These are phyloP conservation scores for Craterostigma plantagineum DNA, from an alignment of 257 asterid species.

Conservation along the genomic window DNA sequence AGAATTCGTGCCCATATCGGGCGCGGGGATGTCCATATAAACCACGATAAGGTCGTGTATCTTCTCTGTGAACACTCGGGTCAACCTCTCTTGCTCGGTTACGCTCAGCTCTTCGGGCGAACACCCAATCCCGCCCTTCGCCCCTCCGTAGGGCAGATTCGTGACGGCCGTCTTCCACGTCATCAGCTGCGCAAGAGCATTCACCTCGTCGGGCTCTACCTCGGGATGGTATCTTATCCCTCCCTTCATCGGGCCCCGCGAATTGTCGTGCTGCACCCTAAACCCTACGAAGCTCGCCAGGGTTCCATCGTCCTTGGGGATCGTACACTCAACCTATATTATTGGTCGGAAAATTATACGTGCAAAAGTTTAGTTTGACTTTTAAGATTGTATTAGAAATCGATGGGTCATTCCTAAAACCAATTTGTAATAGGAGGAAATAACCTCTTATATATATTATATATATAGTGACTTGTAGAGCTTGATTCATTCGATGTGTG, in stretches of 20 bases:
- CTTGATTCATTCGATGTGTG: too few relatives aligned
- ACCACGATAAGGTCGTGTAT: conserved; percentile 52
- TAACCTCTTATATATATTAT: too few relatives aligned
- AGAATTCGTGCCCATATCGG: conserved; percentile 61
- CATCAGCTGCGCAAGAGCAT: conserved; percentile 80
- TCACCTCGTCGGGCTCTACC: conserved; percentile 75
- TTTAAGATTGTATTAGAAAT: too few relatives aligned
- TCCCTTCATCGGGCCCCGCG: conserved; percentile 83
- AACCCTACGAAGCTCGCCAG: conserved; percentile 55
- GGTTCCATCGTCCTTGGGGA: conserved; percentile 67
- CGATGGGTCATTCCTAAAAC: too few relatives aligned
- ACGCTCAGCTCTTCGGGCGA: conserved; percentile 33
- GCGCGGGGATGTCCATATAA: conserved; percentile 54
- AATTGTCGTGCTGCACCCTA: conserved; percentile 68
- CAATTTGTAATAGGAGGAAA: too few relatives aligned
- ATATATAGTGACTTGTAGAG: too few relatives aligned
- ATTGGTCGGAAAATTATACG: conserved; percentile 4
- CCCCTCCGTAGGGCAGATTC: conserved; percentile 66
- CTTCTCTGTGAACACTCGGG: conserved; percentile 49
- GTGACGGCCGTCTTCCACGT: conserved; percentile 84
- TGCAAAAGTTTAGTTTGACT: too few relatives aligned
- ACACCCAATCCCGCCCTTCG: conserved; percentile 82
- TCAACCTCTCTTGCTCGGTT: conserved; percentile 46
- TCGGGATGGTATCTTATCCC: conserved; percentile 79
- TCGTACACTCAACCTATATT: conserved; percentile 65